These are phyloP conservation scores for Curvularia sp. DNA, from an alignment of 2,329 filamentous ascomycete genomes.

Conservation along the genomic window DNA sequence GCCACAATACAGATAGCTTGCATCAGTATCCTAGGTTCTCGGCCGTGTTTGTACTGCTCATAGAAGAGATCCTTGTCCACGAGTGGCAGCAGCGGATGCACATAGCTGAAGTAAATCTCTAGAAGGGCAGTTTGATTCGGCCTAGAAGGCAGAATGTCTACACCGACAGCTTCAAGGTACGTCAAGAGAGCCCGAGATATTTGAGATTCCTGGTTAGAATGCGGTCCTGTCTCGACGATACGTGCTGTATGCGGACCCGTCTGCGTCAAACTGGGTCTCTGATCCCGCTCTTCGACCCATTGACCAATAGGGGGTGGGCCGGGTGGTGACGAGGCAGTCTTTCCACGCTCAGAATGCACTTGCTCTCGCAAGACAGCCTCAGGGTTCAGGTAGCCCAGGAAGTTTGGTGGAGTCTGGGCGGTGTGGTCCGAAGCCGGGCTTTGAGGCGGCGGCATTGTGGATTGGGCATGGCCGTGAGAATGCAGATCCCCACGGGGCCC, in stretches of 20 bases:
- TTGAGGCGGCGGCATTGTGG: constrained; percentile 44
- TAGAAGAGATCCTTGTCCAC: constrained; percentile 55
- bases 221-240: constrained; percentile 42
- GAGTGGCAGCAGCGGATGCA: constrained; percentile 58
- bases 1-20: constrained; percentile 59
- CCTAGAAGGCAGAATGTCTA: constrained; percentile 45
- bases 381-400: constrained; percentile 57
- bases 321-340: constrained; percentile 42
- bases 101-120: constrained; percentile 56
- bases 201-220: constrained; percentile 41
- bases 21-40: constrained; percentile 51
- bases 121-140: constrained; percentile 51
- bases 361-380: constrained; percentile 57
- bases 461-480: constrained; percentile 35
- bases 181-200: constrained; percentile 45
- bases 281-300: constrained; percentile 46
- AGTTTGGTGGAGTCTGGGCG: constrained; percentile 50
- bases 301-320: constrained; percentile 44
- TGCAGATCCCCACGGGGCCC: constrained; percentile 33
- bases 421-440: constrained; percentile 42
- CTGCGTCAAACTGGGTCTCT: constrained; percentile 31
- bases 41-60: constrained; percentile 45
- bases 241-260: constrained; percentile 34
- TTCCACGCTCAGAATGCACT: constrained; percentile 46
- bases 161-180: constrained; percentile 50